A percentile compares a stretch with the other conserved stretches of the same genome.
These are phyloP conservation scores for Solanum hybrid DNA, from an alignment of 305 asterid species.

Conservation along the genomic window DNA sequence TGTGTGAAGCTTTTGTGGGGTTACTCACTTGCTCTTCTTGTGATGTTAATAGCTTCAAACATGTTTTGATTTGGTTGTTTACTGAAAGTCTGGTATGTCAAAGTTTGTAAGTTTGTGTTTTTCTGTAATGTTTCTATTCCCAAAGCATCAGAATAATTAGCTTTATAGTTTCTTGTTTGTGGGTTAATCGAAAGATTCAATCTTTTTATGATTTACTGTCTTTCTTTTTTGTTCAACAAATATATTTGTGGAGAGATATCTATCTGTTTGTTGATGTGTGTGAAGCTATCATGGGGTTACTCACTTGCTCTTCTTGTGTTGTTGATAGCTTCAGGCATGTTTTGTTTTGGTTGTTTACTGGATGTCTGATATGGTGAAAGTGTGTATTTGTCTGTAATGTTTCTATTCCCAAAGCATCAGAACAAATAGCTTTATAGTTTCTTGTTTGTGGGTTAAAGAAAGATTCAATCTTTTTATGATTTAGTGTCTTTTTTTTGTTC, in stretches of 20 bases:
- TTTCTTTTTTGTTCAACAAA: not conserved
- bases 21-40: not conserved
- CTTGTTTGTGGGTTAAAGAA: slow-evolving; percentile 4
- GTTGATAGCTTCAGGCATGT: not conserved
- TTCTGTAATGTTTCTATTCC: slow-evolving; percentile 5
- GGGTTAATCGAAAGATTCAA: not conserved
- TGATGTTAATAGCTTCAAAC: not conserved
- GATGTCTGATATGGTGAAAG: not conserved
- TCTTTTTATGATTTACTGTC: not conserved
- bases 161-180: slow-evolving; percentile 5
- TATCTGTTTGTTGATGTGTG: not conserved
- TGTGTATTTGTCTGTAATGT: not conserved
- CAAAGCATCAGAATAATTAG: not conserved
- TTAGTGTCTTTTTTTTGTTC: not conserved
- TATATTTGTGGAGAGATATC: not conserved
- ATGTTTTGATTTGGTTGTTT: not conserved
- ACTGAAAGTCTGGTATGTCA: not conserved
- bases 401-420: not conserved
- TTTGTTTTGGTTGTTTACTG: not conserved
- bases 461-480: not conserved
- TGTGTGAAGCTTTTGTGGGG: not conserved
- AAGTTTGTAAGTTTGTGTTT: not conserved
- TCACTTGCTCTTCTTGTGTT: not conserved
- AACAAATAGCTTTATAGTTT: slow-evolving; percentile 3
- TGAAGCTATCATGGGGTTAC: not conserved